Base-by-base conservation (phyloP, 192 early-diverging fungal species). In the Coemansia sp. region DNA sequence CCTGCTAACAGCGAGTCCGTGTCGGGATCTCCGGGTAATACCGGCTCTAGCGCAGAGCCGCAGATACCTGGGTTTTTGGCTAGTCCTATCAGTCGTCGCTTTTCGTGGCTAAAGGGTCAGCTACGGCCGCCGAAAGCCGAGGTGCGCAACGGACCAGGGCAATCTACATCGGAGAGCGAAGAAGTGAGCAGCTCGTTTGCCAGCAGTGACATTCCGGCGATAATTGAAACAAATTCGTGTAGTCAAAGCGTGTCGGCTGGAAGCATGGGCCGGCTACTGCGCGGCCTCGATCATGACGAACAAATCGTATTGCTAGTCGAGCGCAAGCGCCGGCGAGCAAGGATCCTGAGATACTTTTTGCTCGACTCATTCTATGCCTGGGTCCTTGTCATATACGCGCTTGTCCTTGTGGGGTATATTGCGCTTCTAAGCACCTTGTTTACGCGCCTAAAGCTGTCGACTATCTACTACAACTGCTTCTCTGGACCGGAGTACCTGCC, bases 401-500 rank as follows among this genome's bases (percentile, higher is more conserved):
- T 65, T 4, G 9, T 56, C 10, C 5, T 61, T 23, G 11, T 74
- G 10, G 59, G 42, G 1, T 64, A 65, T 42, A n/a, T 65, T 47
- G 55, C 63, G 20, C 24, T 74, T 13, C 32, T 67, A 30, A 74
- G 66, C 20, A 35, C 67, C 9, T 59, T 69, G 11, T 68, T 65
- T 39, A 48, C 42, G 1, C 62, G 49, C 6, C 29, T 74, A 18
- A 74, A 63, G 30, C 42, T 74, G 3, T 42, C 22, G 0, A 35
- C 35, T 13, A 27, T 59, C 3, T 39, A 60, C 63, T 74, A 74
- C 55, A 74, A 74, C 62, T 74, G 72, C 60, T 74, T 66, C 35
- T 16, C 30, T 30, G 66, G 59, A 5, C 9, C 19, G 0, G 58
- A 51, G 50, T 64, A 55, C 56, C n/a, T 69, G 14, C 61, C 72